Percentiles rank a stretch among this genome's conserved stretches.
phyloP scores from a whole-genome alignment of 192 early-diverging fungal genomes.

The Cetraspora pellucida region DNA sequence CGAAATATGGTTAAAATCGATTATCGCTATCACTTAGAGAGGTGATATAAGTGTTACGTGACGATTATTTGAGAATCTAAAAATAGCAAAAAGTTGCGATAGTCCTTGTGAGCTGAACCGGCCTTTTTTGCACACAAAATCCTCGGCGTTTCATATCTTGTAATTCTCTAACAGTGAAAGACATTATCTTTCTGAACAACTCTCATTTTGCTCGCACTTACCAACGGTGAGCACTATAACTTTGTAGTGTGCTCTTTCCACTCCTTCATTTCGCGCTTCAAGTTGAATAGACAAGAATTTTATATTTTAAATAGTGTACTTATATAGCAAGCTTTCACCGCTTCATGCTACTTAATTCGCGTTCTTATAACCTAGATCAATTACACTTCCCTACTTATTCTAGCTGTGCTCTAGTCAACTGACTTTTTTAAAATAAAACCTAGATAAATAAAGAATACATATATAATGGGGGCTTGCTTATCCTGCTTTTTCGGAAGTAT shows the following conservation, averaged over 20 bases:
- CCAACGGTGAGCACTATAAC: not conserved
- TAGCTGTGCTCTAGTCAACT: not conserved
- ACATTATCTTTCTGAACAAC: not conserved
- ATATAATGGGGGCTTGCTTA: constrained; percentile 29
- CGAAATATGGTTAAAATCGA: too few species aligned
- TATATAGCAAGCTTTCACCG: too few species aligned
- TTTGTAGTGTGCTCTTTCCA: not conserved
- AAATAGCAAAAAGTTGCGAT: not conserved
- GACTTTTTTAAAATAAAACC: not conserved
- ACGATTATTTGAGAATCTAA: not conserved
- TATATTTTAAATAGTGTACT: not conserved
- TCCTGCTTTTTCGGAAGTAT: constrained; percentile 29
- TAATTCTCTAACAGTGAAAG: not conserved
- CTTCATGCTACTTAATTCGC: too few species aligned
- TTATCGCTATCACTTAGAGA: too few species aligned
- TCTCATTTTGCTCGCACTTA: not conserved
- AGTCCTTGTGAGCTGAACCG: not conserved
- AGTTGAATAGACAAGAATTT: not conserved
- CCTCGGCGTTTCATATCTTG: not conserved
- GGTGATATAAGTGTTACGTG: not conserved
- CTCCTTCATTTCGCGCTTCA: not conserved
- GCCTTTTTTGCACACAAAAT: not conserved
- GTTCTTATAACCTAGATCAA: too few species aligned
- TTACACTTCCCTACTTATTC: not conserved
- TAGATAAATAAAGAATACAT: not conserved